Percentiles rank a stretch among this genome's conserved stretches.
Evolutionary conservation across 495 filamentous ascomycete species (phyloP).

Genomic region (Podospora fimiseda): DNA sequence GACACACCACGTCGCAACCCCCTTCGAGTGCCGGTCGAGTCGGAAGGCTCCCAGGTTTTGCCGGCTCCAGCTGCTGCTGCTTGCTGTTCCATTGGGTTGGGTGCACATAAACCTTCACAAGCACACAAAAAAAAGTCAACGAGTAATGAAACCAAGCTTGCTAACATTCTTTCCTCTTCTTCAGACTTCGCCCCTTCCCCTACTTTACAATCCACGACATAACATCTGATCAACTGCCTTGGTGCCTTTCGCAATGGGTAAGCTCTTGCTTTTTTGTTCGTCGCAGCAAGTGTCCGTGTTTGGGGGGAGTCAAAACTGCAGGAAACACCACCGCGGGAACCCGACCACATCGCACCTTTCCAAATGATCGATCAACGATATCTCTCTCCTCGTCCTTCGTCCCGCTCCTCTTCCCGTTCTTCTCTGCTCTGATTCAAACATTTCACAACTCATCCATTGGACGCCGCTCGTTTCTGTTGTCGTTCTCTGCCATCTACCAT

Average conservation of each 20-base stretch:
- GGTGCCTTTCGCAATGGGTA: conserved; percentile 41
- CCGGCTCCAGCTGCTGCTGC: background rate
- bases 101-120: conserved; percentile 7
- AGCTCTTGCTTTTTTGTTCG: conserved; percentile 34
- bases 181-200: conserved; percentile 26
- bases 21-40: background rate
- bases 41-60: background rate
- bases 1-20: background rate
- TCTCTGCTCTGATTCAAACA: conserved; percentile 11
- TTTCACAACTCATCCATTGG: conserved; percentile 15
- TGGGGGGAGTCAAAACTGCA: conserved; percentile 22
- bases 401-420: conserved; percentile 7
- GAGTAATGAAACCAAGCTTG: background rate
- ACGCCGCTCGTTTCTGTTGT: conserved; percentile 15
- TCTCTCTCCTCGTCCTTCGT: conserved; percentile 5
- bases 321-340: conserved; percentile 22
- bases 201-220: conserved; percentile 6
- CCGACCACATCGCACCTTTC: conserved; percentile 19
- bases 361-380: conserved; percentile 6
- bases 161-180: conserved; percentile 20
- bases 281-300: conserved; percentile 20
- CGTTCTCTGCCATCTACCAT: conserved; percentile 25
- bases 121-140: background rate
- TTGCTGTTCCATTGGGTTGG: background rate
- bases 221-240: conserved; percentile 9